Conservation (phyloP, 345 rosid genomes). For the Erucastrum elatum region DNA sequence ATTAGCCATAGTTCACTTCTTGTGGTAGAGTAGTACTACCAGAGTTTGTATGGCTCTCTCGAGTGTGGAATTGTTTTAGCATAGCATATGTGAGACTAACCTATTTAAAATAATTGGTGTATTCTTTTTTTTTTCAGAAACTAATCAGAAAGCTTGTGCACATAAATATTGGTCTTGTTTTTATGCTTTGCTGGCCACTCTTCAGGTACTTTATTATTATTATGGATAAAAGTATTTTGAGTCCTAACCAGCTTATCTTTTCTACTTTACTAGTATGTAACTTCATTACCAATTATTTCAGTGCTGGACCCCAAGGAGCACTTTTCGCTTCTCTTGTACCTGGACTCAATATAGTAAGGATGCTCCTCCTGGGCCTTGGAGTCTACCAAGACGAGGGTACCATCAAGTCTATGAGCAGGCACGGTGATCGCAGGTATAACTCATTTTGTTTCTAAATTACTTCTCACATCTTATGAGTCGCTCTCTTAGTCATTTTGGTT, state of each 20-base stretch:
- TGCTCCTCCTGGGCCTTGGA: slow-evolving; percentile 82
- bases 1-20: no score
- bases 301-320: slow-evolving; percentile 83
- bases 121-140: background rate
- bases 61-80: background rate
- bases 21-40: background rate
- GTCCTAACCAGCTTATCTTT: background rate
- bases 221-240: background rate
- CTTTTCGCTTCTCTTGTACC: slow-evolving; percentile 67
- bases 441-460: background rate
- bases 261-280: background rate
- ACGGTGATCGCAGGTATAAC: slow-evolving; percentile 76
- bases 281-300: slow-evolving; percentile 35
- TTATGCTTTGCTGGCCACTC: slow-evolving; percentile 72
- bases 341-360: slow-evolving; percentile 64
- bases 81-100: background rate
- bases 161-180: slow-evolving; percentile 73
- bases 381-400: slow-evolving; percentile 78
- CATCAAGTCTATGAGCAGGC: slow-evolving; percentile 94
- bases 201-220: slow-evolving; percentile 35
- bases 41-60: background rate
- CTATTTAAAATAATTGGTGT: background rate
- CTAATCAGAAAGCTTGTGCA: slow-evolving; percentile 70
- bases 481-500: background rate
- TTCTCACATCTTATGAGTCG: background rate